phyloP scores from a whole-genome alignment of 176 grass and related monocot species.

The Aegilops longissima region DNA sequence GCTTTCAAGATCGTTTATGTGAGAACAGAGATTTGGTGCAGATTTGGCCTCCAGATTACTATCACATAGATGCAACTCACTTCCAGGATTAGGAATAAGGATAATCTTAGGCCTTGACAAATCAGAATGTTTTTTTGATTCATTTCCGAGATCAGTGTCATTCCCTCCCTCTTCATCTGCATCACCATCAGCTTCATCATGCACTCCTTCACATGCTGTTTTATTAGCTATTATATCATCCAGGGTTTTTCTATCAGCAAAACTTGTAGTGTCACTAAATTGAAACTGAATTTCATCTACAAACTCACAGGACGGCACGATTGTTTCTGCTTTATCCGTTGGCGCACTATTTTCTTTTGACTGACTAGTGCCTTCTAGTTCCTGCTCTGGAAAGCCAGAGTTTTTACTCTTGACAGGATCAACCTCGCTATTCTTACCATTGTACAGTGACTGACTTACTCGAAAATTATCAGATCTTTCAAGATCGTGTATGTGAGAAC shows the following conservation, averaged over 20 bases:
- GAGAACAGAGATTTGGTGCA: constrained; percentile 64
- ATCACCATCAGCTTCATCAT: constrained; percentile 37
- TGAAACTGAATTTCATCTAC: constrained; percentile 78
- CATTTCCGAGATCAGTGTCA: not conserved
- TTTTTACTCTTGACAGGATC: constrained; percentile 30
- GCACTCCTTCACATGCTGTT: constrained; percentile 30
- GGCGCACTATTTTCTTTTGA: constrained; percentile 34
- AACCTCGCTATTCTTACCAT: constrained; percentile 38
- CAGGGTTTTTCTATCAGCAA: constrained; percentile 44
- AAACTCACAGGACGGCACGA: constrained; percentile 42
- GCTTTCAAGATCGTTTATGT: constrained; percentile 68
- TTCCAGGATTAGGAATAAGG: constrained; percentile 59
- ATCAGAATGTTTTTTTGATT: constrained; percentile 36
- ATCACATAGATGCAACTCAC: constrained; percentile 27
- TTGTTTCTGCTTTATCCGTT: constrained; percentile 31
- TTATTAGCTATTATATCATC: constrained; percentile 26
- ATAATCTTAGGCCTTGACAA: constrained; percentile 42
- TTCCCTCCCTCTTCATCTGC: constrained; percentile 37
- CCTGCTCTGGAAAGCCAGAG: constrained; percentile 44
- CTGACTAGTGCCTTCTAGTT: constrained; percentile 35
- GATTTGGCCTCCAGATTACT: constrained; percentile 55
- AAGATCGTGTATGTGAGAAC: constrained; percentile 72
- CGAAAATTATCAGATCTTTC: constrained; percentile 55
- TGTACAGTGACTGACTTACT: constrained; percentile 57
- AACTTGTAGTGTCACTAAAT: constrained; percentile 65